A percentile compares a stretch with the other conserved stretches of the same genome.
Evolutionary conservation across 495 filamentous ascomycete genomes (phyloP).

Genomic region (Penicillium canescens): DNA sequence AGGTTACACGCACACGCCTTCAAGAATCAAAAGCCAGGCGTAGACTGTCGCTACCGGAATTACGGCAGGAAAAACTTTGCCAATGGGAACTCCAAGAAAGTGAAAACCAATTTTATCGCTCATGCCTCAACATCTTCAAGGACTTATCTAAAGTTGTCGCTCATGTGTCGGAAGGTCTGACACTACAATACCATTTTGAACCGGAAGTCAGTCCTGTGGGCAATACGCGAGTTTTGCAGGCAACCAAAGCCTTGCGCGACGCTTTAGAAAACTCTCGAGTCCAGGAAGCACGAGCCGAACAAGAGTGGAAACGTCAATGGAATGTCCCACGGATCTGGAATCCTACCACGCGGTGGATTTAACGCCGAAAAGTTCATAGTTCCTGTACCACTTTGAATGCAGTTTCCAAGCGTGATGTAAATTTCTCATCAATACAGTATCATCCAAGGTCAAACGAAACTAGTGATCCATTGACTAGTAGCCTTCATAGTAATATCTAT

Average conservation of each 20-base stretch:
- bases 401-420: too few species aligned
- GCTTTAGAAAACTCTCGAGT: not conserved
- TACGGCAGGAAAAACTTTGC: slow-evolving; percentile 2
- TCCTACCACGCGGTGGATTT: not conserved
- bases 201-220: not conserved
- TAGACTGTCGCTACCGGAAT: not conserved
- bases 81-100: slow-evolving; percentile 6
- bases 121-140: slow-evolving; percentile 5
- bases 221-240: not conserved
- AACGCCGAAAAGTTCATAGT: not conserved
- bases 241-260: not conserved
- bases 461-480: too few species aligned
- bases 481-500: too few species aligned
- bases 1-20: slow-evolving; percentile 10
- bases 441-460: too few species aligned
- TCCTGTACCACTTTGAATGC: too few species aligned
- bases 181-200: slow-evolving; percentile 2
- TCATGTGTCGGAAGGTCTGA: not conserved
- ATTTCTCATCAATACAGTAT: too few species aligned
- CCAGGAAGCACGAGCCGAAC: not conserved
- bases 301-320: slow-evolving; percentile 2
- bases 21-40: slow-evolving; percentile 1
- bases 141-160: not conserved
- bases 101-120: slow-evolving; percentile 15
- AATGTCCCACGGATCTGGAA: not conserved